Conservation (phyloP, 2,329 filamentous ascomycete genomes). For the Neonectria neomacrospora region DNA sequence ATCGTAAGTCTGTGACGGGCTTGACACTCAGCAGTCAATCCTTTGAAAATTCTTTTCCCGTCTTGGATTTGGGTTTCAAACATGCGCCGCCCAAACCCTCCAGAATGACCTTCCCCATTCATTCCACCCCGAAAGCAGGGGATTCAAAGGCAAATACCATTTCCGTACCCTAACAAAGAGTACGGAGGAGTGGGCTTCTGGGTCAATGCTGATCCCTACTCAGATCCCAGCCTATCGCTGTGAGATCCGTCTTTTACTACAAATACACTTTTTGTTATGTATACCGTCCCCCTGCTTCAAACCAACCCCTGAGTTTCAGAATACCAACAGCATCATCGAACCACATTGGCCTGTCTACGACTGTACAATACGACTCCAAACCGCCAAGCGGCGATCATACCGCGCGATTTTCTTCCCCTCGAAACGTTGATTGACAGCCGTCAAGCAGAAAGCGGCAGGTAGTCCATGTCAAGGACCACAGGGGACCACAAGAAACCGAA, state of each 20-base stretch:
- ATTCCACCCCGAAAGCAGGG: conserved; percentile 6
- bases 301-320: conserved; percentile 41
- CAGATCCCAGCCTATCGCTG: conserved; percentile 8
- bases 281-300: conserved; percentile 30
- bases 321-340: conserved; percentile 29
- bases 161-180: background rate
- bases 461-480: background rate
- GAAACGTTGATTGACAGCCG: conserved; percentile 17
- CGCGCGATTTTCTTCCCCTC: conserved; percentile 15
- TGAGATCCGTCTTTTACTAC: conserved; percentile 16
- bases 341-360: conserved; percentile 10
- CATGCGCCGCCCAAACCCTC: background rate
- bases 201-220: conserved; percentile 4
- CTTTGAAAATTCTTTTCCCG: conserved; percentile 9
- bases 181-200: conserved; percentile 2
- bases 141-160: conserved; percentile 2
- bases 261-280: background rate
- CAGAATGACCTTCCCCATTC: conserved; percentile 2
- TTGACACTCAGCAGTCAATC: conserved; percentile 3
- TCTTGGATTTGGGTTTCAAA: conserved; percentile 3
- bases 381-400: conserved; percentile 26
- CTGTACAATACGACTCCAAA: conserved; percentile 20
- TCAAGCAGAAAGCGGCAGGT: conserved; percentile 7
- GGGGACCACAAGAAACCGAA: conserved; percentile 1
- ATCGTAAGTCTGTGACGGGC: background rate